Conservation (phyloP, 164 flowering plant species). For the Aristolochia contorta region DNA sequence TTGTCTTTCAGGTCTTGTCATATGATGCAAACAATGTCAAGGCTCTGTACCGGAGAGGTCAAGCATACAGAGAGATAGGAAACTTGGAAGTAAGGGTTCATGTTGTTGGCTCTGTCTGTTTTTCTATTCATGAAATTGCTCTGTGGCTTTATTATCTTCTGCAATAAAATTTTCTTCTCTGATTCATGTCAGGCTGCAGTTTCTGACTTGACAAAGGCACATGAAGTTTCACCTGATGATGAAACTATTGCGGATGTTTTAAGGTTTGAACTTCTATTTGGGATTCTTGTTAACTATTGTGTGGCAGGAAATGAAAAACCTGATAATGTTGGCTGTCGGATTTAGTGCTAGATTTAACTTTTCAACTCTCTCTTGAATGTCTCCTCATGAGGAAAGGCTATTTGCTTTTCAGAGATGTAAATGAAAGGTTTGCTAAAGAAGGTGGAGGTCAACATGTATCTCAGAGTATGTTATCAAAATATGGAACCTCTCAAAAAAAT, state of each 20-base stretch:
- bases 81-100: slow-evolving; percentile 47
- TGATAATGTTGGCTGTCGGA: slow-evolving; percentile 2
- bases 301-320: background rate
- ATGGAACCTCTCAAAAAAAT: background rate
- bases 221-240: slow-evolving; percentile 72
- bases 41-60: slow-evolving; percentile 95
- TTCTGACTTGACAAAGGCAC: slow-evolving; percentile 66
- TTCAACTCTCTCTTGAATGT: no score
- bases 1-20: slow-evolving; percentile 50
- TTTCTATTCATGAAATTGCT: no score
- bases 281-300: background rate
- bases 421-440: slow-evolving; percentile 38
- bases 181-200: slow-evolving; percentile 58
- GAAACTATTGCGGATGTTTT: slow-evolving; percentile 77
- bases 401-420: slow-evolving; percentile 43
- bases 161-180: background rate
- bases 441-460: slow-evolving; percentile 26
- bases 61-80: slow-evolving; percentile 78
- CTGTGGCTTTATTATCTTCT: no score
- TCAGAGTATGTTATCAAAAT: slow-evolving; percentile 28
- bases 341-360: background rate
- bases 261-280: slow-evolving; percentile 33
- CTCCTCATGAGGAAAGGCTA: no score
- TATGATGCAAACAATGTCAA: slow-evolving; percentile 73
- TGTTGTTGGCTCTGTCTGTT: background rate